phyloP scores from a whole-genome alignment of 176 grass and related monocot genomes.

The Leersia perrieri region DNA sequence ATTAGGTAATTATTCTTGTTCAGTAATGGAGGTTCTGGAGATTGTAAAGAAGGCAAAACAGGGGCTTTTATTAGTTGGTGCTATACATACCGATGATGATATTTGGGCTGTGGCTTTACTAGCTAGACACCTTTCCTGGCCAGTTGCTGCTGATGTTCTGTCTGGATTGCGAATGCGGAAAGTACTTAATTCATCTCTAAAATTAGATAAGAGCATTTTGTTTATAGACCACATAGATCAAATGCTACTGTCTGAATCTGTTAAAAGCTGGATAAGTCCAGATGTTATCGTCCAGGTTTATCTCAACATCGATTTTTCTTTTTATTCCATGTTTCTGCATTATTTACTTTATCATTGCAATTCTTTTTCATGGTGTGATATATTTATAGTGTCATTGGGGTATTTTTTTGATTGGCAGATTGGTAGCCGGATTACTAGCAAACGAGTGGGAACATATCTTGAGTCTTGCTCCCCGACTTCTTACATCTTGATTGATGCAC shows the following conservation, averaged over 20 bases:
- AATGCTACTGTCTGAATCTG: slow-evolving; percentile 74
- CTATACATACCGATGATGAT: slow-evolving; percentile 69
- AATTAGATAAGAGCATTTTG: slow-evolving; percentile 37
- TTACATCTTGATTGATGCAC: slow-evolving; percentile 81
- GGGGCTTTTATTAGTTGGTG: slow-evolving; percentile 82
- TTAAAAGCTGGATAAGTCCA: slow-evolving; percentile 65
- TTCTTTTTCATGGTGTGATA: neutral
- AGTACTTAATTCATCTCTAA: slow-evolving; percentile 52
- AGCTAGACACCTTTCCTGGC: slow-evolving; percentile 85
- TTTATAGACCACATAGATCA: slow-evolving; percentile 90
- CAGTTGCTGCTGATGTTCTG: slow-evolving; percentile 78
- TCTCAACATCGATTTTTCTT: slow-evolving; percentile 16
- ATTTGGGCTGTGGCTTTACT: slow-evolving; percentile 69
- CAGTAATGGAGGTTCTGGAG: slow-evolving; percentile 59
- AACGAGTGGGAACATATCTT: slow-evolving; percentile 64
- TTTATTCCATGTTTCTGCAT: neutral
- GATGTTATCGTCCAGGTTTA: slow-evolving; percentile 88
- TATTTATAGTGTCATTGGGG: neutral
- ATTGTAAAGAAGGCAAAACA: slow-evolving; percentile 60
- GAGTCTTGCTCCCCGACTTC: slow-evolving; percentile 70
- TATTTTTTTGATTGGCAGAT: slow-evolving; percentile 55
- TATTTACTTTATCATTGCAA: neutral
- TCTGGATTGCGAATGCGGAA: slow-evolving; percentile 80
- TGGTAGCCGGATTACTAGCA: slow-evolving; percentile 93
- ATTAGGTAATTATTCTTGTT: slow-evolving; percentile 37